Evolutionary conservation across 345 rosid genomes (phyloP).

Genomic region (Iberis pinnata): DNA sequence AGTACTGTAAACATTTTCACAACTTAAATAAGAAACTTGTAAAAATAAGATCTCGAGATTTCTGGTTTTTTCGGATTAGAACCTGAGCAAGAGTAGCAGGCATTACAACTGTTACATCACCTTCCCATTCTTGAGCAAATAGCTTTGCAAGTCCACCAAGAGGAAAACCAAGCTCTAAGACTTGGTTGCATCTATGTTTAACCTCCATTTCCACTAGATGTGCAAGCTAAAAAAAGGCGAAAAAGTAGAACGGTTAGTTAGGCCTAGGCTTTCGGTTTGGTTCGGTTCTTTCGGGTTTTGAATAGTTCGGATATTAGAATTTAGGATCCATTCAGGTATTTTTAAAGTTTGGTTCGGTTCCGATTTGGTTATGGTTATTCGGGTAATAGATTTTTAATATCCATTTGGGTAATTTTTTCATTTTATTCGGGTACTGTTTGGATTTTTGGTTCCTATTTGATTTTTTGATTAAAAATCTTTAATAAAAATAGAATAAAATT

Average conservation of each 20-base stretch:
- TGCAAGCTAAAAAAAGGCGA: conserved; percentile 45
- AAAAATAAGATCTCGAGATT: not conserved
- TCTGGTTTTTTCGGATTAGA: conserved; percentile 7
- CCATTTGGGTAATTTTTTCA: no score
- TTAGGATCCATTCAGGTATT: no score
- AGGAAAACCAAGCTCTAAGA: conserved; percentile 86
- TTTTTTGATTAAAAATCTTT: no score
- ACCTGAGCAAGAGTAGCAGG: conserved; percentile 98
- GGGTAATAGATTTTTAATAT: no score
- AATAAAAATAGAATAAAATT: no score
- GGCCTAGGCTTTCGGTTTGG: no score
- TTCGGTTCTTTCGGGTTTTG: no score
- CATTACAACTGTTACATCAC: conserved; percentile 96
- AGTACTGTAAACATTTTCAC: conserved; percentile 41
- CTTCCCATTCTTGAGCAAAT: conserved; percentile 99
- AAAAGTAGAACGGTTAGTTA: not conserved
- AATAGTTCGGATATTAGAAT: no score
- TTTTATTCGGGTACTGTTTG: no score
- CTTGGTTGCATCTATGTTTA: conserved; percentile 87
- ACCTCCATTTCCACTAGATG: conserved; percentile 95
- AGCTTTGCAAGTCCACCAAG: conserved; percentile 87
- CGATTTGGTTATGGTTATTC: no score
- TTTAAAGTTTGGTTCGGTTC: no score
- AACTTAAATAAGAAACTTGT: conserved; percentile 18
- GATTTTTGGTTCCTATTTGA: no score